Evolutionary conservation across 1,139 yeast genomes (phyloP).

Genomic region (Magnusiomyces tetraspermus): DNA sequence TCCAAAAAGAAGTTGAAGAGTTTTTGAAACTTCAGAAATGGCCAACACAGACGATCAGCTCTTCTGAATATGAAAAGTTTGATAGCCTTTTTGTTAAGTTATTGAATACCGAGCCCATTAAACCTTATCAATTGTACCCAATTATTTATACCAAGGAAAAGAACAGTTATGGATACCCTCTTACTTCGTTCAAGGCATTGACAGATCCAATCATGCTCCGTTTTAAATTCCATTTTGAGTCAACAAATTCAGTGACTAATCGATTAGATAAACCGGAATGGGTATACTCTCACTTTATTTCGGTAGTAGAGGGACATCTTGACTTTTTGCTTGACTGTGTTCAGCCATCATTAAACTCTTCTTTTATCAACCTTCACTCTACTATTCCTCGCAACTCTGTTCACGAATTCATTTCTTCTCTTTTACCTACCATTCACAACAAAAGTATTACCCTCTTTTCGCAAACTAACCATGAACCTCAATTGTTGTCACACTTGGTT

Average conservation of each 20-base stretch:
- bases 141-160: neutral
- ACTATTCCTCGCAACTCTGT: conserved; percentile 25
- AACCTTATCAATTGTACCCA: neutral
- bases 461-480: conserved; percentile 30
- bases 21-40: too few species aligned
- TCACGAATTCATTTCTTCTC: conserved; percentile 47
- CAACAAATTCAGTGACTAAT: conserved; percentile 49
- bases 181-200: conserved; percentile 53
- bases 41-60: conserved; percentile 8
- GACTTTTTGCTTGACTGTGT: conserved; percentile 34
- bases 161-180: conserved; percentile 33
- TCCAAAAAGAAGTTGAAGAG: too few species aligned
- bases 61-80: conserved; percentile 4
- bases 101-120: conserved; percentile 6
- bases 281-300: conserved; percentile 51
- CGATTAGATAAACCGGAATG: conserved; percentile 72
- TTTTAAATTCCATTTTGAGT: conserved; percentile 67
- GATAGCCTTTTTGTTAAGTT: neutral
- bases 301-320: conserved; percentile 41
- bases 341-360: conserved; percentile 23
- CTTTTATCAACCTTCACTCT: neutral
- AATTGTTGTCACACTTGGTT: conserved; percentile 51
- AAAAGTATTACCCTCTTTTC: conserved; percentile 38
- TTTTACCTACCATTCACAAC: conserved; percentile 42
- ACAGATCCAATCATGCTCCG: conserved; percentile 50